Evolutionary conservation across 129 eudicot genomes (phyloP), one percentile per base, ranked within the genome.

Genomic region (Centrapalus pauciflorus): DNA sequence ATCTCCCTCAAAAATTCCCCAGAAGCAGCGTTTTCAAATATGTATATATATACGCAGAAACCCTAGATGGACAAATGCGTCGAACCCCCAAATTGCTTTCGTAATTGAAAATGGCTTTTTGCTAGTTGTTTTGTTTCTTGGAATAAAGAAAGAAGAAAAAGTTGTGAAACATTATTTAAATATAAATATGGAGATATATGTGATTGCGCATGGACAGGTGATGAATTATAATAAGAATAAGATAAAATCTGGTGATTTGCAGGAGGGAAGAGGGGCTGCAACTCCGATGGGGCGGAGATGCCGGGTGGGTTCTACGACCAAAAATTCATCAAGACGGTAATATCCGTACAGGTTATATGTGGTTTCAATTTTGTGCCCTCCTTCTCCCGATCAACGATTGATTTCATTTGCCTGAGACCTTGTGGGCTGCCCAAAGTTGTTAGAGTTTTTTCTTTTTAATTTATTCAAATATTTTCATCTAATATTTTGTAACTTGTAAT

Each of bases 231-330:
- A 34, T 2, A 23, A 49, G 12, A 52, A 51, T 16, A 35, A 46
- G 48, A 11, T 54, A 28, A 43, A 28, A 72, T 41, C 41, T 29
- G 34, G 46, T 5, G 72, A 24, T 23, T 43, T 27, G 40, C 5
- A 32, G 33, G 69, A 14, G 54, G 58, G 57, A 37, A 72, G 27
- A 13, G 59, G 74, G 78, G 45, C 75, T 70, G 73, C 71, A 76
- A 67, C 72, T 81, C 82, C 82, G 79, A 77, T 64, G 70, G 32
- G 84, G 85, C 81, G 85, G 85, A 80, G 74, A 63, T 26, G 85
- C 52, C 67, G 64, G 64, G 77, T 62, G n/a, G n/a, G n/a, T n/a
- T 13, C 11, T 14, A 40, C 55, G 48, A 69, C n/a, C 55, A 11
- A 57, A 16, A 48, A 72, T 70, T 49, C 27, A 49, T 72, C 73